Evolutionary conservation across 192 early-diverging fungal genomes (phyloP), one percentile per base, ranked within the genome.

Genomic region (Phlyctochytrium planicorne): DNA sequence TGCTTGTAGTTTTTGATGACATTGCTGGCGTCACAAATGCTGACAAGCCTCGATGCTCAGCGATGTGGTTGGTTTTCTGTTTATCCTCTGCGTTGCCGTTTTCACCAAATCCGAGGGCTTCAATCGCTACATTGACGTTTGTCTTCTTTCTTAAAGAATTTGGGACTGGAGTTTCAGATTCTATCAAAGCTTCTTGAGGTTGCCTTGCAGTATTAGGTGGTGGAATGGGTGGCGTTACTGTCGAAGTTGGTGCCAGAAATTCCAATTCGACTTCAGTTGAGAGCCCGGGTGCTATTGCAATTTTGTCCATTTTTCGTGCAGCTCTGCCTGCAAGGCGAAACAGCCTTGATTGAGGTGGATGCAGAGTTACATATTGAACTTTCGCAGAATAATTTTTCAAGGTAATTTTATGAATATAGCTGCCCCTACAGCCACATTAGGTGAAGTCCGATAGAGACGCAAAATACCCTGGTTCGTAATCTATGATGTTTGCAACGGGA

Each of bases 401-500:
- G 2, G 31, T 67, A 40, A 82, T 57, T 4, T 64, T 72, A 30
- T 25, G 31, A 30, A 16, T 34, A 17, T 29, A 25, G 34, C 12
- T 24, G 25, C 12, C 6, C 25, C 30, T 10, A 62, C 60, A n/a
- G 4, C 10, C 4, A 34, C 30, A 62, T 25, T 10, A 27, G 55
- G 6, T 6, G 6, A 10, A 25, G 55, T 57, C 20, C 55, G 4
- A 57, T 24, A 57, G 40, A 17, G 57, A 29, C 16, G 1, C 1
- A 20, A 53, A 47, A 62, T 32, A 72, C 70, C 72, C 76, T 14
- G 72, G 65, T 30, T 69, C 60, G 63, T 82, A 82, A 31, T 82
- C 72, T 1, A 27, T 3, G 34, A 82, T 72, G 52, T 52, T 34
- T 30, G 76, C 59, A 40, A 65, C 64, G 2, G 60, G 37, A 4